Conservation (phyloP, 768 basidiomycete species). For the Dentipellis fragilis region DNA sequence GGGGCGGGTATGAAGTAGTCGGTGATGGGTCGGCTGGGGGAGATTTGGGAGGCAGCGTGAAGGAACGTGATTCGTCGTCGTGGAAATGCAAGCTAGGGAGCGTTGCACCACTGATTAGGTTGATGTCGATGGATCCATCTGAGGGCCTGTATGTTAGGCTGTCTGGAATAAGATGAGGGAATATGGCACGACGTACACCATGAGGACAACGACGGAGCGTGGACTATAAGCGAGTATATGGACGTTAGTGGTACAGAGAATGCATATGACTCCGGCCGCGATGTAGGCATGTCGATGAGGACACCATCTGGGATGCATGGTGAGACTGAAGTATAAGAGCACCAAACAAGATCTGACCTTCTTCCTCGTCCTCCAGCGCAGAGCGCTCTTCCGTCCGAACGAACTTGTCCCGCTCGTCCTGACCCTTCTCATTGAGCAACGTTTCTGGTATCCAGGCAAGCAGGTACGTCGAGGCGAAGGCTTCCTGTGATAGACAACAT, state of each 20-base stretch:
- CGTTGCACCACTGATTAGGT: slow-evolving; percentile 77
- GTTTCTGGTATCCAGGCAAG: slow-evolving; percentile 92
- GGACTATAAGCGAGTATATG: slow-evolving; percentile 82
- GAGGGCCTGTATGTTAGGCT: slow-evolving; percentile 14
- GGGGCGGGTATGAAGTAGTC: slow-evolving; percentile 52
- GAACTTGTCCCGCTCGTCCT: slow-evolving; percentile 85
- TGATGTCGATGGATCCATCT: slow-evolving; percentile 87
- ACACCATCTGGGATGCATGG: slow-evolving; percentile 50
- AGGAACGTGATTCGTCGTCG: slow-evolving; percentile 89
- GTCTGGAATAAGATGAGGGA: slow-evolving; percentile 12
- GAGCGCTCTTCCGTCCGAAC: slow-evolving; percentile 70
- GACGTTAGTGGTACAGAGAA: slow-evolving; percentile 90
- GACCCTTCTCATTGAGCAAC: slow-evolving; percentile 71
- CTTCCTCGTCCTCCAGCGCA: slow-evolving; percentile 52
- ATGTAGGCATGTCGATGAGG: slow-evolving; percentile 74
- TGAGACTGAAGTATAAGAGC: slow-evolving; percentile 2
- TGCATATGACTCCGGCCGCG: slow-evolving; percentile 83
- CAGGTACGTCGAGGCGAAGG: slow-evolving; percentile 63
- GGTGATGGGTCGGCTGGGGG: slow-evolving; percentile 23
- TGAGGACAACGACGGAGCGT: slow-evolving; percentile 74
- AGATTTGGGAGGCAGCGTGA: slow-evolving; percentile 38
- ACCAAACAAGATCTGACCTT: slow-evolving; percentile 36
- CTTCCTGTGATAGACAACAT: slow-evolving; percentile 40
- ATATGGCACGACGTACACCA: slow-evolving; percentile 49
- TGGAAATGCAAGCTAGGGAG: slow-evolving; percentile 91